phyloP scores from a whole-genome alignment of 441 rosid genomes.

The Iberis amara region DNA sequence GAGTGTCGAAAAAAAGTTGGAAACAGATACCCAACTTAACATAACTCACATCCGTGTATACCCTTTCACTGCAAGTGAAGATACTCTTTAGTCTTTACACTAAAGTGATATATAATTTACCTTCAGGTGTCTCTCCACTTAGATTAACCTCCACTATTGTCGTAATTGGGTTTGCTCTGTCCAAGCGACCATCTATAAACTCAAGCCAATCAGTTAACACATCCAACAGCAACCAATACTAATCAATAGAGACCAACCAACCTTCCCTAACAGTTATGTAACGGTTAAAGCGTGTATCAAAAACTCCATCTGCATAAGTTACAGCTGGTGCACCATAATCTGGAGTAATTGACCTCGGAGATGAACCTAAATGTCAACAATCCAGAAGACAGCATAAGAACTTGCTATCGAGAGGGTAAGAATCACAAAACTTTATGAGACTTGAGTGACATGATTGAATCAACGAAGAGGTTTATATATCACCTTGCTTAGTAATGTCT shows the following conservation, averaged over 20 bases:
- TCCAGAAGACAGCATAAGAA: slow-evolving; percentile 1
- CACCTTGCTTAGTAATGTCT: slow-evolving; percentile 39
- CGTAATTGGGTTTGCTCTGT: slow-evolving; percentile 55
- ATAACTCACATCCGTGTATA: neutral
- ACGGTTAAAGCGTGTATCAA: slow-evolving; percentile 58
- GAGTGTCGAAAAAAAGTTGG: slow-evolving; percentile 1
- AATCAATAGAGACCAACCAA: slow-evolving; percentile 9
- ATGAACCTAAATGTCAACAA: slow-evolving; percentile 34
- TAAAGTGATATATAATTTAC: slow-evolving; percentile 29
- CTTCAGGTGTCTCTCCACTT: slow-evolving; percentile 42
- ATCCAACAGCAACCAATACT: slow-evolving; percentile 15
- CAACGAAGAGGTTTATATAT: neutral
- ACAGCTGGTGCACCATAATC: slow-evolving; percentile 63
- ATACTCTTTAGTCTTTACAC: neutral
- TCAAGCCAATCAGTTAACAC: slow-evolving; percentile 6
- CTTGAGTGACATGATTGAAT: neutral
- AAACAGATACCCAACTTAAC: neutral
- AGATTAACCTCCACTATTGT: slow-evolving; percentile 48
- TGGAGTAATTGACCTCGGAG: slow-evolving; percentile 64
- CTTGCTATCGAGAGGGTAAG: neutral
- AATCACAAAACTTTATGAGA: neutral
- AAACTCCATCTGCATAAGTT: slow-evolving; percentile 85
- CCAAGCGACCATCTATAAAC: slow-evolving; percentile 57
- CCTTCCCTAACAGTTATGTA: slow-evolving; percentile 83
- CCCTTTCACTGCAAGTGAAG: neutral